phyloP scores from a whole-genome alignment of 164 flowering plant species.

The Protea cynaroides region DNA sequence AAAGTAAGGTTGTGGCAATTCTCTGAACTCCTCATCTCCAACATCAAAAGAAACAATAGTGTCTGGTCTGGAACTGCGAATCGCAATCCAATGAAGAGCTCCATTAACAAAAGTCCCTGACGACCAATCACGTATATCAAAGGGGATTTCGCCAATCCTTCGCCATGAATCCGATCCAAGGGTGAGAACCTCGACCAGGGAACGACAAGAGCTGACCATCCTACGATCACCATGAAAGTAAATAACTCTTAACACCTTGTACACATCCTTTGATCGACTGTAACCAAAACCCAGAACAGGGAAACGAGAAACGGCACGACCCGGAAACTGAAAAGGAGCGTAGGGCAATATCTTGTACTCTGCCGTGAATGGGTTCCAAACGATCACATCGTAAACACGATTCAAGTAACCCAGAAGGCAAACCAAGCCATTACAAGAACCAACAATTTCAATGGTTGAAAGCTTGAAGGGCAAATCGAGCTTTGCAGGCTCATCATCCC shows the following conservation, averaged over 20 bases:
- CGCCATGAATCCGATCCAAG: slow-evolving; percentile 20
- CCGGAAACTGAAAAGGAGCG: neutral
- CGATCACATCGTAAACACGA: neutral
- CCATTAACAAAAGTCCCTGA: slow-evolving; percentile 16
- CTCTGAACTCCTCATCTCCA: slow-evolving; percentile 9
- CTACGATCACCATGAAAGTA: neutral
- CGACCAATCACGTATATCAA: neutral
- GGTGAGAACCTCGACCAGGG: slow-evolving; percentile 13
- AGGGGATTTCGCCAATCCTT: slow-evolving; percentile 5
- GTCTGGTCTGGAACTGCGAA: neutral
- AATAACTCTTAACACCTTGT: slow-evolving; percentile 20
- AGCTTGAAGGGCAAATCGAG: neutral
- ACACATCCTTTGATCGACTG: slow-evolving; percentile 21
- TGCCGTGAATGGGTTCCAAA: slow-evolving; percentile 9
- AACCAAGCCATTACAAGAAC: slow-evolving; percentile 10
- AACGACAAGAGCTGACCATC: neutral
- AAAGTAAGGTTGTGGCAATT: slow-evolving; percentile 12
- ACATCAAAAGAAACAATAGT: slow-evolving; percentile 23
- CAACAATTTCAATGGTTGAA: neutral
- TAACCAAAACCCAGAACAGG: slow-evolving; percentile 25
- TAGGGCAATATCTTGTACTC: slow-evolving; percentile 4
- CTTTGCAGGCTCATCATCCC: neutral
- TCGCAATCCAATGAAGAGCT: slow-evolving; percentile 26
- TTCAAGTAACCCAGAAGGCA: neutral
- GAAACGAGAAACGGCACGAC: neutral